Evolutionary conservation across 202 grass and related monocot genomes (phyloP).

Genomic region (Dendrocalamus latiflorus): DNA sequence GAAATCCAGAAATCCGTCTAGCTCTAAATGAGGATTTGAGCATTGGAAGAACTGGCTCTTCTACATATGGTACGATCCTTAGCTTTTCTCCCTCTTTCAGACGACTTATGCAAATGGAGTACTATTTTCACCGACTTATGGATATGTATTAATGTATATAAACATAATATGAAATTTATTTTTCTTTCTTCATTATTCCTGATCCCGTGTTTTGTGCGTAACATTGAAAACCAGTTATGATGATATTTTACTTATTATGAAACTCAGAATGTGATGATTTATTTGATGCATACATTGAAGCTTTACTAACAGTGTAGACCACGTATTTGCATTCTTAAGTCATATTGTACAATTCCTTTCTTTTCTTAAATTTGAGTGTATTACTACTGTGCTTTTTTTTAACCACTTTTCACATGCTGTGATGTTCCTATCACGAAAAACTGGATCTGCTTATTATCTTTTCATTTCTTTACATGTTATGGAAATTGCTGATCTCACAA

Average conservation of each 20-base stretch:
- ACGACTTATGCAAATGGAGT: background rate
- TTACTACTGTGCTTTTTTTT: background rate
- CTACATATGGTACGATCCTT: constrained; percentile 49
- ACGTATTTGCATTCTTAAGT: constrained; percentile 12
- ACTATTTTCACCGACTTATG: background rate
- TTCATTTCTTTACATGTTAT: constrained; percentile 13
- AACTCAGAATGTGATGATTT: background rate
- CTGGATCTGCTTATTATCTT: background rate
- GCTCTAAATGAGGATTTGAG: constrained; percentile 96
- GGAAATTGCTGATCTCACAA: background rate
- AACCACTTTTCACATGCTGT: background rate
- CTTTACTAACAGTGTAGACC: background rate
- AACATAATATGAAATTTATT: background rate
- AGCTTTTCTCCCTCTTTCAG: background rate
- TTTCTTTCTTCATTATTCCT: background rate
- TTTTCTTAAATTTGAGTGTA: background rate
- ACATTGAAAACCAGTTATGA: background rate
- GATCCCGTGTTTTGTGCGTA: background rate
- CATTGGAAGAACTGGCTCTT: constrained; percentile 77
- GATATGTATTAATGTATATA: constrained; percentile 16
- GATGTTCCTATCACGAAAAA: background rate
- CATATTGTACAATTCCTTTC: background rate
- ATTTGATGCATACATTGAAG: background rate
- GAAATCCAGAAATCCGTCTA: constrained; percentile 93
- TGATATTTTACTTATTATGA: background rate